A percentile compares a stretch with the other conserved stretches of the same genome.
Evolutionary conservation across 2,329 filamentous ascomycete species (phyloP).

Genomic region (Chaetomium strumarium): DNA sequence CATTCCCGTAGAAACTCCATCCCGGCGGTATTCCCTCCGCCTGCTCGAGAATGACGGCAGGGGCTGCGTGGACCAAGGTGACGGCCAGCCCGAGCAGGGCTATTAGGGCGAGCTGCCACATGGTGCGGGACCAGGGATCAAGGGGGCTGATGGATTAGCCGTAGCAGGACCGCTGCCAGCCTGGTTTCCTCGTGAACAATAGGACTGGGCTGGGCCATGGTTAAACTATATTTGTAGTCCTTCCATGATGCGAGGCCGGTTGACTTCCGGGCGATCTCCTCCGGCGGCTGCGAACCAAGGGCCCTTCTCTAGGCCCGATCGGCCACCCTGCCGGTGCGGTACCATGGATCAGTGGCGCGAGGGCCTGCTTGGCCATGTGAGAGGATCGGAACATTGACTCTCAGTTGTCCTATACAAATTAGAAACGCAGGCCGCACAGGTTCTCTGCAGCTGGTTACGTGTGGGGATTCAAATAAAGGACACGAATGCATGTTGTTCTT

Average conservation of each 20-base stretch:
- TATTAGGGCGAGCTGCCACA: constrained; percentile 11
- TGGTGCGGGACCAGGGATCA: neutral
- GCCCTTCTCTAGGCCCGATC: no score
- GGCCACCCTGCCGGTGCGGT: no score
- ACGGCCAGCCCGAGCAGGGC: constrained; percentile 13
- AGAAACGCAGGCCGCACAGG: no score
- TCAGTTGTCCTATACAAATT: no score
- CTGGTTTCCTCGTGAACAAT: neutral
- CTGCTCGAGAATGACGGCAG: constrained; percentile 22
- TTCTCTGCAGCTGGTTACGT: neutral
- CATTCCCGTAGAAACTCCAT: constrained; percentile 26
- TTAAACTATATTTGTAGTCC: neutral
- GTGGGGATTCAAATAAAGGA: neutral
- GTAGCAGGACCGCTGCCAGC: neutral
- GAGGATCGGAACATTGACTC: neutral
- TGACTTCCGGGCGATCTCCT: no score
- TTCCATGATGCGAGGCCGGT: neutral
- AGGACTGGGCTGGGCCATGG: neutral
- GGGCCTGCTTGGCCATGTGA: neutral
- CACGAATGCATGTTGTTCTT: neutral
- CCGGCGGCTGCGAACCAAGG: no score
- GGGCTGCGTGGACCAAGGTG: constrained; percentile 7
- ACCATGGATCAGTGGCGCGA: neutral
- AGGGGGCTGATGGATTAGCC: neutral
- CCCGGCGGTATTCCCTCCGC: constrained; percentile 22